phyloP scores from a whole-genome alignment of 192 early-diverging fungal species.

The Backusella tuberculispora region DNA sequence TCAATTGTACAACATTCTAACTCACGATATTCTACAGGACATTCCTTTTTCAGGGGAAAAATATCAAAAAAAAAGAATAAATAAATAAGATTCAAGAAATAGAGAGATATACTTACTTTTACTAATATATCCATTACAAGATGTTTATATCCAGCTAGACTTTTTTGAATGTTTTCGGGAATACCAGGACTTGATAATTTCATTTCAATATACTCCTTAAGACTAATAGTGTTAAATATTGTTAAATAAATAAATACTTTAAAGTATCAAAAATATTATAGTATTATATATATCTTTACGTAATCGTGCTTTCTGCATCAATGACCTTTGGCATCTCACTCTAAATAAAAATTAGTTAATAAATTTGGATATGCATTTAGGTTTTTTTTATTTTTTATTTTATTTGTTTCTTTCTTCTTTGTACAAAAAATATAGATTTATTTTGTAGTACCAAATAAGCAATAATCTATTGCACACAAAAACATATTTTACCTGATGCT shows the following conservation, averaged over 20 bases:
- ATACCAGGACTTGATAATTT: background rate
- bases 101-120: slow-evolving; percentile 19
- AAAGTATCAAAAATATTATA: background rate
- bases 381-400: no score
- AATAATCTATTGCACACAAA: no score
- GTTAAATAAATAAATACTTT: no score
- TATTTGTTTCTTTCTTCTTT: no score
- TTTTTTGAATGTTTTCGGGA: background rate
- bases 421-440: no score
- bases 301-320: slow-evolving; percentile 27
- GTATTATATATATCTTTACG: slow-evolving; percentile 18
- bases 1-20: background rate
- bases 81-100: background rate
- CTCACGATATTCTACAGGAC: slow-evolving; percentile 31
- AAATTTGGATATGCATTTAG: background rate
- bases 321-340: slow-evolving; percentile 28
- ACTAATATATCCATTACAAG: background rate
- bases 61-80: background rate
- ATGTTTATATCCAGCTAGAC: background rate
- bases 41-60: slow-evolving; percentile 9
- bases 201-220: background rate
- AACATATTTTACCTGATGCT: slow-evolving; percentile 68
- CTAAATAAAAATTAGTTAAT: slow-evolving; percentile 2
- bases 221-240: background rate
- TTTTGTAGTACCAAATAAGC: no score